These are phyloP conservation scores for Epichloe bromicola DNA, from an alignment of 2,329 filamentous ascomycete species.

Conservation along the genomic window DNA sequence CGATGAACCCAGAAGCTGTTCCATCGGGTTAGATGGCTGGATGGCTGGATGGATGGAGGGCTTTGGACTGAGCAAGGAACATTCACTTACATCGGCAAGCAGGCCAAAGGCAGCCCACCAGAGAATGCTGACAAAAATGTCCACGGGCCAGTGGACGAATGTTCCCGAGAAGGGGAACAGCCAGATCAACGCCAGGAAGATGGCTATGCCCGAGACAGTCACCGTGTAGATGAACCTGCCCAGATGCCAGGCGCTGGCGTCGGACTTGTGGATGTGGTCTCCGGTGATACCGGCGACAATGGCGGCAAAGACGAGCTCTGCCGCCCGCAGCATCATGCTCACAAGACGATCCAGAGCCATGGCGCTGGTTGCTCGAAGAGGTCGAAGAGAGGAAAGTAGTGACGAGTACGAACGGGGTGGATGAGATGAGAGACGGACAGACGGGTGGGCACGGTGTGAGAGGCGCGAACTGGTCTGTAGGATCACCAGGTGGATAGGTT, in stretches of 20 bases:
- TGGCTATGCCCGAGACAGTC: constrained; percentile 54
- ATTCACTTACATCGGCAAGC: constrained; percentile 41
- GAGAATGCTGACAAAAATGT: constrained; percentile 52
- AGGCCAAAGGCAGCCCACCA: constrained; percentile 62
- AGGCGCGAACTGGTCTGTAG: no score
- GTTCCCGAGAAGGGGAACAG: constrained; percentile 55
- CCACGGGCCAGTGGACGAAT: constrained; percentile 59
- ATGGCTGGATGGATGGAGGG: not conserved
- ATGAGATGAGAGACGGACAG: no score
- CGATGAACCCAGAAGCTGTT: constrained; percentile 28
- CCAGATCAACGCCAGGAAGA: constrained; percentile 58
- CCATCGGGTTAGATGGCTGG: not conserved
- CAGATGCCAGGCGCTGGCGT: constrained; percentile 36
- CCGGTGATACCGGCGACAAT: constrained; percentile 61
- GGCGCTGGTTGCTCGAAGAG: not conserved
- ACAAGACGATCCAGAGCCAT: constrained; percentile 29
- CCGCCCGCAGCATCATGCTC: constrained; percentile 24
- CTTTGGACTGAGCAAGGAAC: not conserved
- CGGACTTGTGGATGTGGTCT: constrained; percentile 43
- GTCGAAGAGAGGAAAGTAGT: no score
- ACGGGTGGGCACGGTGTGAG: no score
- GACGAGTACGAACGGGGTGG: not conserved
- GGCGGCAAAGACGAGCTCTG: constrained; percentile 54
- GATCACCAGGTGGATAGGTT: no score
- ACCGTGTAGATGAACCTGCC: constrained; percentile 65